Conservation (phyloP, 148 eudicot species). For the Heliamphora exappendiculata region DNA sequence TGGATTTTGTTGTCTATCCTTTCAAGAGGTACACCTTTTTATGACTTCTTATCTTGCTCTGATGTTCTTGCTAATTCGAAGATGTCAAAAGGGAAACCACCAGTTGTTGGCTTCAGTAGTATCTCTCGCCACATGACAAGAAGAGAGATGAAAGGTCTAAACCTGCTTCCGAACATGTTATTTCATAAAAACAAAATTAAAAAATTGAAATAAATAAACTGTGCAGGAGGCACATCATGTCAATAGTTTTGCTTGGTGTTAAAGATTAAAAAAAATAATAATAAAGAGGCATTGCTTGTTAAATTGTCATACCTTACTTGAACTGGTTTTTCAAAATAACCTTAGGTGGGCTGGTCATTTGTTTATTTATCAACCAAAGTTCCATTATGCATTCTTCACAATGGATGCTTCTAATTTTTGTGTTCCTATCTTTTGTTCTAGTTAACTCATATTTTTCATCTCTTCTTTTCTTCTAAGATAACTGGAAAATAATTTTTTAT, state of each 20-base stretch:
- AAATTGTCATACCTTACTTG: not conserved
- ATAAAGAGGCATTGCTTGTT: not conserved
- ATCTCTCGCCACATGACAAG: not conserved
- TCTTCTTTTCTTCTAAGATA: not conserved
- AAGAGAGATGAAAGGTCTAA: not conserved
- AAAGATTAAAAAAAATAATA: not conserved
- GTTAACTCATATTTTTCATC: not conserved
- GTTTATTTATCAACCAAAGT: not conserved
- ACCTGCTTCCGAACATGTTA: not conserved
- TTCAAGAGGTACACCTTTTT: slow-evolving; percentile 55
- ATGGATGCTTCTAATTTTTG: too few relatives aligned
- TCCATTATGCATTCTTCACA: not conserved
- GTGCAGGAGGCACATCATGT: not conserved
- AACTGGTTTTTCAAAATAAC: not conserved
- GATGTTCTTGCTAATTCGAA: not conserved
- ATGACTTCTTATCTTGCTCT: not conserved
- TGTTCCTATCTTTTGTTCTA: not conserved
- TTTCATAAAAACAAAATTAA: not conserved
- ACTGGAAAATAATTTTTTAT: too few relatives aligned
- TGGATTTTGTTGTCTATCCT: slow-evolving; percentile 86
- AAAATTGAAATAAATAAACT: not conserved
- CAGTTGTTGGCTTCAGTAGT: not conserved
- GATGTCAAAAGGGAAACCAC: not conserved
- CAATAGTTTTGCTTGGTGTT: not conserved
- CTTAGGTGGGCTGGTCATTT: not conserved